Evolutionary conservation across 2,329 filamentous ascomycete genomes (phyloP).

Genomic region (Cryphonectria nitschkei): DNA sequence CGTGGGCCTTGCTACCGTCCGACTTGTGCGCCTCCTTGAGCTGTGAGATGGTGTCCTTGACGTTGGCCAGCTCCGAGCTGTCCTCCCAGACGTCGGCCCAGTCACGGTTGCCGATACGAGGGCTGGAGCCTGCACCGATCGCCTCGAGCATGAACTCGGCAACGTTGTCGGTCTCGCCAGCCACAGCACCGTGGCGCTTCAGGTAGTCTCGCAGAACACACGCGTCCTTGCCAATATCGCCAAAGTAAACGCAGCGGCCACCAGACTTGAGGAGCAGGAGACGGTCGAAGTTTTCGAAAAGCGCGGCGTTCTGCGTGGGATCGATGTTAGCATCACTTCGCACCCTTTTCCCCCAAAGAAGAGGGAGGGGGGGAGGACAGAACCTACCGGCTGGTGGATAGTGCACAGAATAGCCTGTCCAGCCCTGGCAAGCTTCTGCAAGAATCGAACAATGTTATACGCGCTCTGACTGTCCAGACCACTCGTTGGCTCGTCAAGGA

Average conservation of each 20-base stretch:
- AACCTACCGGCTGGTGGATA: constrained; percentile 73
- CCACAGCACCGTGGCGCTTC: constrained; percentile 62
- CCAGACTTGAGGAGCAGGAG: constrained; percentile 78
- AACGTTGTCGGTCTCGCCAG: constrained; percentile 59
- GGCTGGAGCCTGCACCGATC: constrained; percentile 73
- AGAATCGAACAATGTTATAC: constrained; percentile 77
- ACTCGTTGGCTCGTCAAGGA: constrained; percentile 79
- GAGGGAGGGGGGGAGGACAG: not conserved
- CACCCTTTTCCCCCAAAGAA: too few relatives aligned
- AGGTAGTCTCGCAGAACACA: constrained; percentile 69
- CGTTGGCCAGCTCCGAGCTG: constrained; percentile 68
- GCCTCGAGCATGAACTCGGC: constrained; percentile 86
- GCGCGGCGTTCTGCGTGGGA: constrained; percentile 62
- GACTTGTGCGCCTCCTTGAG: constrained; percentile 65
- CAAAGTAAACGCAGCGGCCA: constrained; percentile 83
- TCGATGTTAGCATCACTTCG: not conserved
- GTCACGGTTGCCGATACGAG: constrained; percentile 73
- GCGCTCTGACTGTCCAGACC: constrained; percentile 74
- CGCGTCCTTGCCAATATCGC: constrained; percentile 79
- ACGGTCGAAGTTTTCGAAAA: constrained; percentile 88
- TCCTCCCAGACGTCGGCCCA: constrained; percentile 82
- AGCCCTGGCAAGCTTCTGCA: constrained; percentile 75
- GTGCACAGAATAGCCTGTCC: constrained; percentile 90
- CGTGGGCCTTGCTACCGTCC: constrained; percentile 47
- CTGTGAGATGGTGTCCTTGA: constrained; percentile 67